Percentiles rank a stretch among this genome's conserved stretches.
These are phyloP conservation scores for Lasiosphaeris hirsuta DNA, from an alignment of 495 filamentous ascomycete genomes.

Conservation along the genomic window DNA sequence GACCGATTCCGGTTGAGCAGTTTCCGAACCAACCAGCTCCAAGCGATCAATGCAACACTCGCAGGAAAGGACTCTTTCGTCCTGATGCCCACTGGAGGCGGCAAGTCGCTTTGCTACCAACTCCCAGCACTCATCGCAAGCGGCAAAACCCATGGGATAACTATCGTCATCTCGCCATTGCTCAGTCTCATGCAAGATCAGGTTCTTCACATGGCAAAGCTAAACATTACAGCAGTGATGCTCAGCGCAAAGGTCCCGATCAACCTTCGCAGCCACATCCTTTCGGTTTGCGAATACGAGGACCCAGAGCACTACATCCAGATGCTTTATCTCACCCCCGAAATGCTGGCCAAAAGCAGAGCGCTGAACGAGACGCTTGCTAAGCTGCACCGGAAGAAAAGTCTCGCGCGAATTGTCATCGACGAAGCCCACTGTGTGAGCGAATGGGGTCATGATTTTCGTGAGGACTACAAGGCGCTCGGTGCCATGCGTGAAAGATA, in stretches of 20 bases:
- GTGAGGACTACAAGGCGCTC: conserved; percentile 89
- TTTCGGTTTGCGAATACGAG: conserved; percentile 53
- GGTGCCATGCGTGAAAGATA: conserved; percentile 66
- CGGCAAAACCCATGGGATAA: conserved; percentile 80
- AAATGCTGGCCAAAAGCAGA: conserved; percentile 85
- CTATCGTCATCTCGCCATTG: conserved; percentile 90
- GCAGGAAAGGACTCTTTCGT: conserved; percentile 86
- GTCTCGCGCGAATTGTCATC: conserved; percentile 87
- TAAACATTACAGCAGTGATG: conserved; percentile 72
- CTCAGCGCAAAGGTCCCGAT: conserved; percentile 69
- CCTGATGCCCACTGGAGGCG: conserved; percentile 95
- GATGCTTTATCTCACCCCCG: conserved; percentile 90
- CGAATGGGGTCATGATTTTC: conserved; percentile 98
- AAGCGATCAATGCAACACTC: conserved; percentile 92
- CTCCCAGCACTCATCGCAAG: conserved; percentile 80
- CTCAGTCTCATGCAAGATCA: conserved; percentile 97
- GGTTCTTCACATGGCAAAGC: conserved; percentile 69
- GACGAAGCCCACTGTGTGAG: conserved; percentile 99
- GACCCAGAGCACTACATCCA: conserved; percentile 69
- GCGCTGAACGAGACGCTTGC: conserved; percentile 58
- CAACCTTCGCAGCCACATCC: conserved; percentile 56
- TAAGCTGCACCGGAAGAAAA: conserved; percentile 58
- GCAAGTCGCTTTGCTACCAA: conserved; percentile 96
- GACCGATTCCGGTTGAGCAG: conserved; percentile 78
- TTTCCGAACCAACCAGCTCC: conserved; percentile 87